These are phyloP conservation scores for Monosporascus sp. DNA, from an alignment of 2,329 filamentous ascomycete genomes.

Conservation along the genomic window DNA sequence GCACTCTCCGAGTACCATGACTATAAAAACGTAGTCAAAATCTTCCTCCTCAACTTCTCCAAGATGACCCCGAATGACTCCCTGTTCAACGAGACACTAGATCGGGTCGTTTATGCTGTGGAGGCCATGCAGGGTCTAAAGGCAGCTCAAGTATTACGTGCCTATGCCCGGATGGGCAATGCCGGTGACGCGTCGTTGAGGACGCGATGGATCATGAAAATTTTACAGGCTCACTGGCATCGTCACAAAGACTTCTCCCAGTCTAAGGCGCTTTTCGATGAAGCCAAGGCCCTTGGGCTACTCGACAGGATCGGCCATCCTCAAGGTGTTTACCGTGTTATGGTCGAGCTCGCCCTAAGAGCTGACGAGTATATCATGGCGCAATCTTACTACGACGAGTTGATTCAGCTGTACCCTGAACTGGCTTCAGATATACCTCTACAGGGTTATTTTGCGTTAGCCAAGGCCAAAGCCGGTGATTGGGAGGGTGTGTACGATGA, in stretches of 20 bases:
- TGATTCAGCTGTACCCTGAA: slow-evolving; percentile 19
- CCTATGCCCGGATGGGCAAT: slow-evolving; percentile 20
- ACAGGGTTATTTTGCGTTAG: slow-evolving; percentile 30
- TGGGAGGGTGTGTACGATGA: slow-evolving; percentile 34
- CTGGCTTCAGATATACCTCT: slow-evolving; percentile 28
- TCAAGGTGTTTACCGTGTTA: slow-evolving; percentile 30
- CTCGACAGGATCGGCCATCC: slow-evolving; percentile 19
- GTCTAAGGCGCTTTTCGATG: slow-evolving; percentile 22
- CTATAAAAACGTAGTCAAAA: slow-evolving; percentile 28
- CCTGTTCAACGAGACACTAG: slow-evolving; percentile 22
- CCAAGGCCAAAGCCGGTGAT: slow-evolving; percentile 33
- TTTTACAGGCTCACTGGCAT: slow-evolving; percentile 32
- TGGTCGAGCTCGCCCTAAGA: slow-evolving; percentile 36
- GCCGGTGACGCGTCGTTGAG: slow-evolving; percentile 17
- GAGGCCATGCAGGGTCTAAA: slow-evolving; percentile 22
- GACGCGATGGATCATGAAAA: slow-evolving; percentile 31
- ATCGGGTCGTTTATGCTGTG: slow-evolving; percentile 28
- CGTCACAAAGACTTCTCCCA: slow-evolving; percentile 20
- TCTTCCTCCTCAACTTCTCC: slow-evolving; percentile 29
- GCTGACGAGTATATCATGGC: slow-evolving; percentile 28
- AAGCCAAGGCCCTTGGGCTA: slow-evolving; percentile 18
- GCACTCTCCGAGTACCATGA: slow-evolving; percentile 24
- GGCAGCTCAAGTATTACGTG: slow-evolving; percentile 23
- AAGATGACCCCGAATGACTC: slow-evolving; percentile 14
- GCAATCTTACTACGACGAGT: slow-evolving; percentile 22